Evolutionary conservation across 2,329 filamentous ascomycete genomes (phyloP).

Genomic region (Botrytis tulipae): DNA sequence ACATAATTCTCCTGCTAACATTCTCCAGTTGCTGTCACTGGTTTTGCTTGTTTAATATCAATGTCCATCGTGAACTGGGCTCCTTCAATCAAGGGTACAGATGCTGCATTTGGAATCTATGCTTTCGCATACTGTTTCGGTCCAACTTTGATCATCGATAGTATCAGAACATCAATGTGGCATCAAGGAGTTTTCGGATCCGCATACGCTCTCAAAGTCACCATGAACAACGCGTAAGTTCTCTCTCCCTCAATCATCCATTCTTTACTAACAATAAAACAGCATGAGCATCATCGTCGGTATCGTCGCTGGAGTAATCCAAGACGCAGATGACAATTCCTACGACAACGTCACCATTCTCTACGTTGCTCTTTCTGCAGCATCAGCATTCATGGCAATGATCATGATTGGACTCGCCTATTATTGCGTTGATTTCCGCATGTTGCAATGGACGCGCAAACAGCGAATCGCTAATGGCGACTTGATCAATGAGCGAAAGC

Average conservation of each 20-base stretch:
- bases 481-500: conserved; percentile 4
- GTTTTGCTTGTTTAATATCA: conserved; percentile 50
- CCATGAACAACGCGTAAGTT: conserved; percentile 55
- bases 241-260: no score
- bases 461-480: conserved; percentile 8
- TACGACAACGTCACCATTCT: conserved; percentile 56
- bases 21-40: conserved; percentile 43
- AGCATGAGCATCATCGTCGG: conserved; percentile 60
- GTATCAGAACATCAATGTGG: conserved; percentile 59
- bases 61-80: conserved; percentile 57
- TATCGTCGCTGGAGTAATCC: conserved; percentile 56
- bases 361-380: conserved; percentile 44
- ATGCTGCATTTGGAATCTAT: conserved; percentile 58
- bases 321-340: conserved; percentile 55
- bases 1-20: not conserved
- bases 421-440: conserved; percentile 1
- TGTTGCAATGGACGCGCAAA: conserved; percentile 15
- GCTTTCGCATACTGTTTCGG: conserved; percentile 55
- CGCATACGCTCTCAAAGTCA: conserved; percentile 59
- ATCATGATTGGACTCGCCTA: not conserved
- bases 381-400: not conserved
- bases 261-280: not conserved
- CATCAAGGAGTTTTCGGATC: conserved; percentile 59
- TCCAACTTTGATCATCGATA: conserved; percentile 58
- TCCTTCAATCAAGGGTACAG: conserved; percentile 49